Evolutionary conservation across 2,329 filamentous ascomycete genomes (phyloP).

Genomic region (Teratosphaeria zuluensis): DNA sequence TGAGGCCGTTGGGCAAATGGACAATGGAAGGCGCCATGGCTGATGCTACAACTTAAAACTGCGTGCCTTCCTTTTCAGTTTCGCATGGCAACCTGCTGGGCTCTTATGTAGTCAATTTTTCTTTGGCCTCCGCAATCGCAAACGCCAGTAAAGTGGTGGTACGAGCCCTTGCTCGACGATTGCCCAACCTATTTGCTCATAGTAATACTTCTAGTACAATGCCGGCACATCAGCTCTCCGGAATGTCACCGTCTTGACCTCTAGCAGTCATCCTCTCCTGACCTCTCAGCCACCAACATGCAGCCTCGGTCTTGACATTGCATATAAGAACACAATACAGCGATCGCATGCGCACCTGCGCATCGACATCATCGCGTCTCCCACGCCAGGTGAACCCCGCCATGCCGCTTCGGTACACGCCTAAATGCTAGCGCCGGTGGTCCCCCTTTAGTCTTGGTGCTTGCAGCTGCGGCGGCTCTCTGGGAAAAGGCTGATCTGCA

Average conservation of each 20-base stretch:
- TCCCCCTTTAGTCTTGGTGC: background rate
- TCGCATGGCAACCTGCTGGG: background rate
- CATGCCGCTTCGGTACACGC: background rate
- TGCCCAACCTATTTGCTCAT: background rate
- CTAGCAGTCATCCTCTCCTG: background rate
- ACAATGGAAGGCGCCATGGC: conserved; percentile 42
- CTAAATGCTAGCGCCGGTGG: background rate
- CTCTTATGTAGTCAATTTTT: background rate
- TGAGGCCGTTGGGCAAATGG: conserved; percentile 80
- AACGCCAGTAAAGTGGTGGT: background rate
- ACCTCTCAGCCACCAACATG: background rate
- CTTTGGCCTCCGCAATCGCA: background rate
- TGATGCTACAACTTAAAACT: background rate
- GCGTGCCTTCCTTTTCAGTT: background rate
- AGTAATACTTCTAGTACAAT: background rate
- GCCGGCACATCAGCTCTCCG: background rate
- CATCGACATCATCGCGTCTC: background rate
- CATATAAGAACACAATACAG: background rate
- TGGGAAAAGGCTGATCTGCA: background rate
- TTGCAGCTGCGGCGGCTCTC: background rate
- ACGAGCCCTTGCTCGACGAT: background rate
- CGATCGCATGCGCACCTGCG: background rate
- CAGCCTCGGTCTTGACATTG: background rate
- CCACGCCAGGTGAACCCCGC: background rate
- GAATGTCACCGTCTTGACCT: background rate